Evolutionary conservation across 805 yeast genomes (phyloP).

Genomic region (Alloascoidea hylecoeti): DNA sequence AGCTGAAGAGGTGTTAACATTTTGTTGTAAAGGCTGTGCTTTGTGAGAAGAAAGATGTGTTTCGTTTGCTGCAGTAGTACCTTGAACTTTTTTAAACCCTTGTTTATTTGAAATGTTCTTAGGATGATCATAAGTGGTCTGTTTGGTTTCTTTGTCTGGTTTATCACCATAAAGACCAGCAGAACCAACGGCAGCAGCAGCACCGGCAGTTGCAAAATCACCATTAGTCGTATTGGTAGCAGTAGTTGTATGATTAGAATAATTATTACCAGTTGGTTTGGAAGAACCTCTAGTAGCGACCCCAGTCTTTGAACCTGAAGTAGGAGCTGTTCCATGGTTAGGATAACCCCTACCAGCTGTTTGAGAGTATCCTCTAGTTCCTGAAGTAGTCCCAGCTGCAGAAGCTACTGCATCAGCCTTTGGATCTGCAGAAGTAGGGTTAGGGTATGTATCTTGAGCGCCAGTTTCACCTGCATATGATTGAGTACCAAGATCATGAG

Average conservation of each 20-base stretch:
- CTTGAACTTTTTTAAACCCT: too few species aligned
- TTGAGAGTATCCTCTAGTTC: too few species aligned
- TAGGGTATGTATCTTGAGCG: constrained; percentile 4
- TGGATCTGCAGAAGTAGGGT: constrained; percentile 2
- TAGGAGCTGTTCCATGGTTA: too few species aligned
- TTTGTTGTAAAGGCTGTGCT: constrained; percentile 1
- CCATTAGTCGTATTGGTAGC: constrained; percentile 1
- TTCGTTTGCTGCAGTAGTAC: constrained; percentile 2
- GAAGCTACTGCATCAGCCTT: constrained; percentile 3
- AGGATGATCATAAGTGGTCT: constrained; percentile 3
- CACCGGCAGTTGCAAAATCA: constrained; percentile 2
- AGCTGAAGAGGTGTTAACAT: constrained; percentile 3
- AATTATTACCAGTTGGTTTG: too few species aligned
- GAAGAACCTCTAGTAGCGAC: too few species aligned
- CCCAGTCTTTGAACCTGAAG: too few species aligned
- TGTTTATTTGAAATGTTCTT: too few species aligned
- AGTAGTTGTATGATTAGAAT: not conserved
- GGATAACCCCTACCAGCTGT: too few species aligned
- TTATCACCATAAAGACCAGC: not conserved
- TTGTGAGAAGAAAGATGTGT: constrained; percentile 2
- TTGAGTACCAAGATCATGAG: constrained; percentile 2
- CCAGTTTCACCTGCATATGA: constrained; percentile 2
- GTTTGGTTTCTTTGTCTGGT: not conserved
- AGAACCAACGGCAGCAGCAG: constrained; percentile 2
- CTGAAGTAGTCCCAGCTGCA: constrained; percentile 4